A percentile compares a stretch with the other conserved stretches of the same genome.
Conservation (phyloP, 352 stramenopile species). For the Pythium brachiatum region DNA sequence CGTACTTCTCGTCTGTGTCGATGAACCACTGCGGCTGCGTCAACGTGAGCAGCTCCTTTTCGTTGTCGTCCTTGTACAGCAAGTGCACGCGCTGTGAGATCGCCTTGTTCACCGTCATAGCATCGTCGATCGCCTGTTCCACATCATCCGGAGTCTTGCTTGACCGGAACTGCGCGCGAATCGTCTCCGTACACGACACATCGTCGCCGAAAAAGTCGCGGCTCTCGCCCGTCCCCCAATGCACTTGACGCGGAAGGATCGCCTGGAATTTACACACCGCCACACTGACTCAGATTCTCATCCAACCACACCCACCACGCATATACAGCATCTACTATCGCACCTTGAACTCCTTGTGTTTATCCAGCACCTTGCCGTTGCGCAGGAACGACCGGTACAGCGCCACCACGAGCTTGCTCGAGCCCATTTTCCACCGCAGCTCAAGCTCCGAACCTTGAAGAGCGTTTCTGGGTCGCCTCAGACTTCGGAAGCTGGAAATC, state of each 20-base stretch:
- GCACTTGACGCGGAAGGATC: slow-evolving; percentile 56
- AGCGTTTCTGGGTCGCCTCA: no score
- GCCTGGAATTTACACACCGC: slow-evolving; percentile 30
- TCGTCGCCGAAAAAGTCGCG: slow-evolving; percentile 62
- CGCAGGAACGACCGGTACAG: slow-evolving; percentile 71
- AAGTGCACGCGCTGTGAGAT: slow-evolving; percentile 63
- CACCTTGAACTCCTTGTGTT: slow-evolving; percentile 61
- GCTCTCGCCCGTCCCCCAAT: slow-evolving; percentile 48
- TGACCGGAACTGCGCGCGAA: slow-evolving; percentile 52
- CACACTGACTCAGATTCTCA: not conserved
- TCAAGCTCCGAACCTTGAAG: slow-evolving; percentile 6
- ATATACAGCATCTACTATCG: not conserved
- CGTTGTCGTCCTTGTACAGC: slow-evolving; percentile 48
- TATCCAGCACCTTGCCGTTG: slow-evolving; percentile 64
- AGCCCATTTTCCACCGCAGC: slow-evolving; percentile 33
- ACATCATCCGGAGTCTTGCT: slow-evolving; percentile 15
- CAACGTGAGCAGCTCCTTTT: slow-evolving; percentile 41
- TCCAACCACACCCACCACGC: not conserved
- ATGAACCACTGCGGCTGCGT: slow-evolving; percentile 25
- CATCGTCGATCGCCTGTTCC: slow-evolving; percentile 52
- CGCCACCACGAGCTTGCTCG: slow-evolving; percentile 52
- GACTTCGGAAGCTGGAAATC: slow-evolving; percentile 4
- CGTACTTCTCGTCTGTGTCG: slow-evolving; percentile 57
- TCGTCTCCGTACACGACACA: slow-evolving; percentile 49
- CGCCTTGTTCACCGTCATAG: slow-evolving; percentile 61